Percentiles rank a stretch among this genome's conserved stretches.
phyloP scores from a whole-genome alignment of 129 eudicot genomes.

The Pittosporum tobira region DNA sequence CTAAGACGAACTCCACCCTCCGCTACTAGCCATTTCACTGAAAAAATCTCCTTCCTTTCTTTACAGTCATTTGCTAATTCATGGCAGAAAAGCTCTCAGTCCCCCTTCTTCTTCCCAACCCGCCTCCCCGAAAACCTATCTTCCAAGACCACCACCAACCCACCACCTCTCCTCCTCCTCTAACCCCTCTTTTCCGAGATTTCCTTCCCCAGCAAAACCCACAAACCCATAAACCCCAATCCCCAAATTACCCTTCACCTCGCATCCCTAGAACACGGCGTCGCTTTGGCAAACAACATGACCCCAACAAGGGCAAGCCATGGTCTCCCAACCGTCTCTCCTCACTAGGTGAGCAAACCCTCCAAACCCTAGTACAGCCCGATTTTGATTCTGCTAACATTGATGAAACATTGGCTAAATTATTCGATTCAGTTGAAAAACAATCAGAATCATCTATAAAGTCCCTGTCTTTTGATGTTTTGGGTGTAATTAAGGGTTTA shows the following conservation, averaged over 20 bases:
- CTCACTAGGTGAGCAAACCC: constrained; percentile 45
- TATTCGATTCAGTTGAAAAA: constrained; percentile 21
- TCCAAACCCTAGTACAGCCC: constrained; percentile 43
- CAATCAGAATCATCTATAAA: constrained; percentile 23
- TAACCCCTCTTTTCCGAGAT: constrained; percentile 31
- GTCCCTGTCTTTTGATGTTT: constrained; percentile 39
- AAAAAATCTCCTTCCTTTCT: neutral
- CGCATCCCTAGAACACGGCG: constrained; percentile 27
- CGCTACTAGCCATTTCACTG: neutral
- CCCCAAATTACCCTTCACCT: constrained; percentile 19
- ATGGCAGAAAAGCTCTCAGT: constrained; percentile 79
- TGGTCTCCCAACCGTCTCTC: constrained; percentile 69
- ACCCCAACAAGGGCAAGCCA: constrained; percentile 72
- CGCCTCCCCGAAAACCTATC: constrained; percentile 33
- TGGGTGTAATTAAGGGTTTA: constrained; percentile 65
- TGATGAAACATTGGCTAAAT: constrained; percentile 21
- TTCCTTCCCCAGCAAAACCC: constrained; percentile 20
- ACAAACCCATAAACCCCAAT: constrained; percentile 14
- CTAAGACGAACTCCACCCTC: neutral
- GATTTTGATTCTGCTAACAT: constrained; percentile 24
- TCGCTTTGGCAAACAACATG: constrained; percentile 48
- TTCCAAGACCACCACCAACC: constrained; percentile 26
- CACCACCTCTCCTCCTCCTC: constrained; percentile 13
- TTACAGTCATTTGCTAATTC: constrained; percentile 14
- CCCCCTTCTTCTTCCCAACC: constrained; percentile 55